Base-by-base conservation (phyloP, 225 moss, liverwort and hornwort genomes). In the Polytrichum formosum region DNA sequence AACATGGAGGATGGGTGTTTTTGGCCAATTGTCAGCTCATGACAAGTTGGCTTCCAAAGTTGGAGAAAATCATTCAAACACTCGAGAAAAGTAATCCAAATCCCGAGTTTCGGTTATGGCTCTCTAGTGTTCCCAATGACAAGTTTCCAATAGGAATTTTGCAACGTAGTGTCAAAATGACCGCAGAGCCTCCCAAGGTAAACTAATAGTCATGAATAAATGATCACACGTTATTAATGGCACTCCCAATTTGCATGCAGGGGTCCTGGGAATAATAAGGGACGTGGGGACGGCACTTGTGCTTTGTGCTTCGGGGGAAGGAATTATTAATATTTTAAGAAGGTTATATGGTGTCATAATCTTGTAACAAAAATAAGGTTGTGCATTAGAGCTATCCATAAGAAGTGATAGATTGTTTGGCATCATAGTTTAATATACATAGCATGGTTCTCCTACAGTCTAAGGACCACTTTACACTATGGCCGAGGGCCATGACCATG, bases 101-200 rank as follows among this genome's bases (percentile, higher is more conserved):
- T 63, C 84, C 84, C 13, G 74, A 71, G 55, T 92, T 92, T 71
- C 82, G 92, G 6, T 74, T 92, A 63, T 92, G 92, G 92, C 79
- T 92, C 21, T 92, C 92, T 8, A 92, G 92, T 69, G 81, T 88
- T 21, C 92, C 92, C n/a, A 88, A 88, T 54, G 86, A 90, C 25
- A 90, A 88, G 69, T 92, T 92, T 68, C 92, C 92, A 0, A 92
- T 90, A 55, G 90, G 90, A 26, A 92, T 92, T 37, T 28, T 92
- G 20, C 92, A 92, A 28, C 77, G 84, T 28, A 92, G 92, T 76
- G 92, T 92, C 1, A 92, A 92, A 86, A 88, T 92, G 90, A 92
- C 92, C 2, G 86, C 88, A 55, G 92, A 92, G 71, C 92, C 90
- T 79, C 92, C 92, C 3, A 92, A 92, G 80, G 92, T 92, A 55